Conservation (phyloP, 345 rosid species). For the Camelina sativa region DNA sequence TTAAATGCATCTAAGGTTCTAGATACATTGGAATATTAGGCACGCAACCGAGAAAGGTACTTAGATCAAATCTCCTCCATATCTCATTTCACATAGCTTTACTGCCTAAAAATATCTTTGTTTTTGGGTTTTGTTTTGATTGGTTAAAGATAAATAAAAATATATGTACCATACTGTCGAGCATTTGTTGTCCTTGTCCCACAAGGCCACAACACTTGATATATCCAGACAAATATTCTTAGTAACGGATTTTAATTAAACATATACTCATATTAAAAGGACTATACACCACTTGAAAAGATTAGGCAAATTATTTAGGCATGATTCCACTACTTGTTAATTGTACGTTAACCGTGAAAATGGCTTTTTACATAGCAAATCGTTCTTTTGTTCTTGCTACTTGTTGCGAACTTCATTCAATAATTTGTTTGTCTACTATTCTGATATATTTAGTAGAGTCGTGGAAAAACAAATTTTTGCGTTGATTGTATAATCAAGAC, state of each 20-base stretch:
- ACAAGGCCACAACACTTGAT: slow-evolving; percentile 22
- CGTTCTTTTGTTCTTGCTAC: not conserved
- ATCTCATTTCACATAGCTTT: slow-evolving; percentile 39
- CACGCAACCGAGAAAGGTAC: slow-evolving; percentile 40
- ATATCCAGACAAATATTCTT: slow-evolving; percentile 9
- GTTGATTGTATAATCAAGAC: not conserved
- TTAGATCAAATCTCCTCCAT: slow-evolving; percentile 25
- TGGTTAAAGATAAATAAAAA: slow-evolving; percentile 11
- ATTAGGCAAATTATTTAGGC: slow-evolving; percentile 39
- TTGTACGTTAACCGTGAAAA: slow-evolving; percentile 1
- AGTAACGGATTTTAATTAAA: not conserved
- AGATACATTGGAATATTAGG: slow-evolving; percentile 37
- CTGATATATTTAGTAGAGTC: not conserved
- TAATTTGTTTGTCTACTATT: not conserved
- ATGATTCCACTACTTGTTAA: slow-evolving; percentile 28
- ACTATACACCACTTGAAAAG: slow-evolving; percentile 24
- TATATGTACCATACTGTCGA: slow-evolving; percentile 27
- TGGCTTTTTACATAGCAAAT: not conserved
- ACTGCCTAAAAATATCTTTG: slow-evolving; percentile 27
- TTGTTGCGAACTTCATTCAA: not conserved
- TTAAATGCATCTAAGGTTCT: slow-evolving; percentile 21
- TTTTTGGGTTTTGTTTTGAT: not conserved
- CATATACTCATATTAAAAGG: not conserved
- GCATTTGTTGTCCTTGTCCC: slow-evolving; percentile 39
- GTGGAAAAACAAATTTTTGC: not conserved